These are phyloP conservation scores for Ophiostoma sp. DNA, from an alignment of 2,329 filamentous ascomycete species.

Conservation along the genomic window DNA sequence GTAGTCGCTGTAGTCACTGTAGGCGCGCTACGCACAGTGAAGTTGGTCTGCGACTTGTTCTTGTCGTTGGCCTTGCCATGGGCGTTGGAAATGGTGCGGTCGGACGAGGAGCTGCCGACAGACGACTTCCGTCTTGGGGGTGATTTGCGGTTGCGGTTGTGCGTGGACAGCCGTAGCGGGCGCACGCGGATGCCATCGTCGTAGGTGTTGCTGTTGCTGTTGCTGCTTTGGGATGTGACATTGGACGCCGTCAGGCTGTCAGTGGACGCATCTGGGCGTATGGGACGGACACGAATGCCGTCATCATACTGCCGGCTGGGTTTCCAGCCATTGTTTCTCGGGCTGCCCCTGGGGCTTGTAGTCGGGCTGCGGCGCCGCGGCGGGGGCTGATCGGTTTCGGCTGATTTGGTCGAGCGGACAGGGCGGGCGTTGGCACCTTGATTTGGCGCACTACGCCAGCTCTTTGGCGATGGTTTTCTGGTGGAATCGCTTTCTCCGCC, in stretches of 20 bases:
- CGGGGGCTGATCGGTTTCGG: slow-evolving; percentile 9
- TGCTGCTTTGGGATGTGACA: neutral
- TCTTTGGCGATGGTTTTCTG: slow-evolving; percentile 23
- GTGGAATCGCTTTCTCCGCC: slow-evolving; percentile 28
- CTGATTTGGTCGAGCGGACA: slow-evolving; percentile 23
- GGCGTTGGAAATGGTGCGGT: slow-evolving; percentile 8
- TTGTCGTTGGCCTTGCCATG: slow-evolving; percentile 12
- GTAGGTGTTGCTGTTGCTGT: slow-evolving; percentile 22
- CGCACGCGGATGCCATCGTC: slow-evolving; percentile 33
- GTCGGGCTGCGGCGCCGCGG: neutral
- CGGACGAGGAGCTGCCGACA: neutral
- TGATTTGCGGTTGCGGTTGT: neutral
- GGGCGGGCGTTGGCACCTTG: slow-evolving; percentile 40
- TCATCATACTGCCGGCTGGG: slow-evolving; percentile 28
- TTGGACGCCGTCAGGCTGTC: slow-evolving; percentile 16
- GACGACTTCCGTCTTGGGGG: slow-evolving; percentile 1
- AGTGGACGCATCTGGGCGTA: slow-evolving; percentile 6
- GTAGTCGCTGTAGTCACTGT: slow-evolving; percentile 11
- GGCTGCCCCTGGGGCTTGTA: neutral
- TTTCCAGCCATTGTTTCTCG: neutral
- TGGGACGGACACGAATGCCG: slow-evolving; percentile 31
- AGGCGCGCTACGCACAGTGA: slow-evolving; percentile 22
- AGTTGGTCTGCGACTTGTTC: slow-evolving; percentile 10
- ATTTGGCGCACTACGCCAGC: slow-evolving; percentile 30
- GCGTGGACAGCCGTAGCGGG: slow-evolving; percentile 21